Evolutionary conservation across 495 filamentous ascomycete genomes (phyloP).

Genomic region (Penicillium daleae): DNA sequence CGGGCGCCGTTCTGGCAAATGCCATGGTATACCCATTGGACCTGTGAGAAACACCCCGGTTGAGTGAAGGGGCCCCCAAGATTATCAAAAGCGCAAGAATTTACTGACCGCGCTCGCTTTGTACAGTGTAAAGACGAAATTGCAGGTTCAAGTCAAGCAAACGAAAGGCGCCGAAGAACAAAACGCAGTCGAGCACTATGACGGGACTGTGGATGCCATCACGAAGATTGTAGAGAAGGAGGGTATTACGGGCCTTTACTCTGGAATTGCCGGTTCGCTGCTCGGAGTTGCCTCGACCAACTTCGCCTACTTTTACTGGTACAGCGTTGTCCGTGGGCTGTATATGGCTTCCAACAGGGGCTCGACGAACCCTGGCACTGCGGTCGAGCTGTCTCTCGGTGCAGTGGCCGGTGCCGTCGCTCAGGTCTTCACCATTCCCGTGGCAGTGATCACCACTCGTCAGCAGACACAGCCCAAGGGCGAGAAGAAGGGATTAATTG

Average conservation of each 20-base stretch:
- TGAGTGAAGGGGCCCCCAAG: background rate
- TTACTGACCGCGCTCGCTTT: slow-evolving; percentile 19
- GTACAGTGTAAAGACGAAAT: slow-evolving; percentile 87
- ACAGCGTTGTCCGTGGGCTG: slow-evolving; percentile 81
- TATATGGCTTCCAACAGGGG: slow-evolving; percentile 71
- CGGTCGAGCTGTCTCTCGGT: slow-evolving; percentile 83
- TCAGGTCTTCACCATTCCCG: slow-evolving; percentile 94
- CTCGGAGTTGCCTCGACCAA: slow-evolving; percentile 96
- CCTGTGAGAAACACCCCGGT: slow-evolving; percentile 60
- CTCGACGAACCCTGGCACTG: slow-evolving; percentile 73
- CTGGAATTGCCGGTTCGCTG: slow-evolving; percentile 82
- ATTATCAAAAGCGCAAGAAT: background rate
- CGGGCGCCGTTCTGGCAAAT: slow-evolving; percentile 93
- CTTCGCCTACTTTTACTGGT: slow-evolving; percentile 99
- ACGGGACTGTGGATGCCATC: slow-evolving; percentile 84
- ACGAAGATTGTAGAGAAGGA: slow-evolving; percentile 82
- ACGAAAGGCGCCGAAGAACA: slow-evolving; percentile 32
- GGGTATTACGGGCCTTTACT: slow-evolving; percentile 81
- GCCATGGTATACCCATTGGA: slow-evolving; percentile 95
- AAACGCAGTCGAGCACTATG: slow-evolving; percentile 70
- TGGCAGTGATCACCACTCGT: slow-evolving; percentile 91
- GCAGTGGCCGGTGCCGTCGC: slow-evolving; percentile 89
- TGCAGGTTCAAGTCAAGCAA: slow-evolving; percentile 92
- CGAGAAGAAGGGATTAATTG: slow-evolving; percentile 84
- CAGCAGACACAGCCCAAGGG: slow-evolving; percentile 89